A percentile compares a stretch with the other conserved stretches of the same genome.
Conservation (phyloP, 2,329 filamentous ascomycete genomes). For the Bipolaris sorokiniana region DNA sequence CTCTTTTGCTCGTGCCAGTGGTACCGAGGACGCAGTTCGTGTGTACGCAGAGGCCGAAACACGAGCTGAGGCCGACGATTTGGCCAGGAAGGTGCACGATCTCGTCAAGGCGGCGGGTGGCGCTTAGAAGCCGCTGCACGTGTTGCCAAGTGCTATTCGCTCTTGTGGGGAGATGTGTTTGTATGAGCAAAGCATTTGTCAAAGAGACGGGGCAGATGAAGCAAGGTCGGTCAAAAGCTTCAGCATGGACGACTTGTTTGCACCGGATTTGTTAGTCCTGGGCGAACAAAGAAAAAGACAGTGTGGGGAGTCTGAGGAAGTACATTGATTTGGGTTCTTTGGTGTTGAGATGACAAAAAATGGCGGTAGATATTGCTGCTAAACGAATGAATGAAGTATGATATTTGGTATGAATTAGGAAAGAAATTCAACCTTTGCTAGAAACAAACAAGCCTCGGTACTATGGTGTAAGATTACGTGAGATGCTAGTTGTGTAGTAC, state of each 20-base stretch:
- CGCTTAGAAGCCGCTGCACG: constrained; percentile 17
- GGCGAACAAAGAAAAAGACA: too few relatives aligned
- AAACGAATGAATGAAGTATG: too few relatives aligned
- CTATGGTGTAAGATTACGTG: too few relatives aligned
- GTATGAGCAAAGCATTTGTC: neutral
- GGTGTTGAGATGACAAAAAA: neutral
- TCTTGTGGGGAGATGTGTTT: neutral
- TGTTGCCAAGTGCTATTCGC: neutral
- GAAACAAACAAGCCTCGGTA: too few relatives aligned
- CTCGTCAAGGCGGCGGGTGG: constrained; percentile 64
- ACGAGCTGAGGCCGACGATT: constrained; percentile 85
- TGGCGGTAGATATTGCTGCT: too few relatives aligned
- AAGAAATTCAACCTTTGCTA: too few relatives aligned
- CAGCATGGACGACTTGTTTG: constrained; percentile 1
- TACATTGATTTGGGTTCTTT: too few relatives aligned
- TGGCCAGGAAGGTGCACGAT: constrained; percentile 80
- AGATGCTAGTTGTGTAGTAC: too few relatives aligned
- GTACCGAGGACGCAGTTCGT: constrained; percentile 93
- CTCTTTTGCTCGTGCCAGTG: constrained; percentile 88
- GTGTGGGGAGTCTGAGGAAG: too few relatives aligned
- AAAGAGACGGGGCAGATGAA: neutral
- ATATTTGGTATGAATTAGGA: too few relatives aligned
- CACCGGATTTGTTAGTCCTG: too few relatives aligned
- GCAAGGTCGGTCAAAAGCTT: neutral
- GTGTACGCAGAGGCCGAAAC: constrained; percentile 96